Conservation (phyloP, 306 rosid genomes). For the Dryas octopetala region DNA sequence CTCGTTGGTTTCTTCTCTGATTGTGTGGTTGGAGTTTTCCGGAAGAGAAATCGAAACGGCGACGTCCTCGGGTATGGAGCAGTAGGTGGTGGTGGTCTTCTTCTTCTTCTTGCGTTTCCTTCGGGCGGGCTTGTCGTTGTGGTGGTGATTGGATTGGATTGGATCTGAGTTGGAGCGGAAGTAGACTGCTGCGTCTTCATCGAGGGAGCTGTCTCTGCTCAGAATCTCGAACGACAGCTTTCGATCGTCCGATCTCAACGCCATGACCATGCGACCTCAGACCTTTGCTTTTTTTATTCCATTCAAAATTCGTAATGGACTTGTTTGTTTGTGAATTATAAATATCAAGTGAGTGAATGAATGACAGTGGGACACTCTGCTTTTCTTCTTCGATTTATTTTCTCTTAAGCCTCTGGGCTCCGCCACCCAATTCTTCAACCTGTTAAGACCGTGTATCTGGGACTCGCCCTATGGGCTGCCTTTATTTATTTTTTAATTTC, state of each 20-base stretch:
- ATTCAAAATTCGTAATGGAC: neutral
- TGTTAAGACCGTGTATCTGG: too few species aligned
- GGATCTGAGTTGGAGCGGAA: constrained; percentile 33
- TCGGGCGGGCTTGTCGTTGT: constrained; percentile 25
- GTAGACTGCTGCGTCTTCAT: constrained; percentile 32
- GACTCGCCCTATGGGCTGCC: too few species aligned
- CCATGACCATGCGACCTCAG: constrained; percentile 41
- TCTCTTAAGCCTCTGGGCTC: too few species aligned
- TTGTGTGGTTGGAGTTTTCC: neutral
- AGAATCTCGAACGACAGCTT: constrained; percentile 79
- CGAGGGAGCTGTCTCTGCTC: constrained; percentile 28
- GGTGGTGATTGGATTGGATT: constrained; percentile 14
- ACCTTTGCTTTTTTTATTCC: neutral
- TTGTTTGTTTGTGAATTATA: neutral
- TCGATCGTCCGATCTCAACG: constrained; percentile 51
- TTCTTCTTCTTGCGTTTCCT: constrained; percentile 64
- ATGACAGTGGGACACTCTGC: neutral
- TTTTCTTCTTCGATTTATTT: neutral
- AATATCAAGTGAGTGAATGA: neutral
- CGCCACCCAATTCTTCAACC: too few species aligned
- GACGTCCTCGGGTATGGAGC: constrained; percentile 37
- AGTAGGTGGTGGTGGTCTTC: constrained; percentile 23
- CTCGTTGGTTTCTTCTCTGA: constrained; percentile 14
- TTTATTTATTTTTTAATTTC: neutral
- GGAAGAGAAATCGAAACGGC: neutral